Base-by-base conservation (phyloP, 2,329 filamentous ascomycete genomes). In the Sclerotinia minor region DNA sequence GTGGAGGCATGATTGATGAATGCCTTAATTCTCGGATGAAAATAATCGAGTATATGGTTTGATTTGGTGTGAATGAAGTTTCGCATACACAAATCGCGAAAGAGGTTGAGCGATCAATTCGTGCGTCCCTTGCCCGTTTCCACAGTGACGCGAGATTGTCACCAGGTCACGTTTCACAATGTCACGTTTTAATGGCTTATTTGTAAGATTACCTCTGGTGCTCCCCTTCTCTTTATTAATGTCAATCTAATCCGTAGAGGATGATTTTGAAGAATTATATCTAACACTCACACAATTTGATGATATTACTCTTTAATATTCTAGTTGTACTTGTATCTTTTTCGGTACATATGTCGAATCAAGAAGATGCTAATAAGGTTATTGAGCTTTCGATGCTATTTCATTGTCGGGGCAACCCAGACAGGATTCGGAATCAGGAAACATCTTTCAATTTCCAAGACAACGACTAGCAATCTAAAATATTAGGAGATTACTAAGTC, bases 91-190 rank as follows among this genome's bases (percentile, higher is more conserved):
- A 9, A n/a, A 11, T 41, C 2, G 21, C 19, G 24, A 32, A 35
- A 7, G 17, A 32, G 52, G n/a, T 53, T 5, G 15, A 24, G n/a
- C 24, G 13, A 50, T 9, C 49, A 38, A 3, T 38, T 13, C 9
- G 13, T 38, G 35, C 11, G 35, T 38, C 11, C 9, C 35, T 15
- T 41, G 38, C 2, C 38, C 19, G 41, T 47, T 60, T 26, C 19
- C 29, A 19, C 4, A 47, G 26, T 17, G 19, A 44, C 4, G 26
- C 41, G 55, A 60, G 26, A 60, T 47, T 60, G 19, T 47, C 57
- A 24, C 57, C 44, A n/a, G 5, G 26, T 60, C 41, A 60, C 57
- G 41, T 47, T 60, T 60, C 29, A n/a, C n/a, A 9, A 41, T 17
- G 35, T 41, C 38, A 41, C 38, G 24, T 1, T 11, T 29, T 38